Evolutionary conservation across 192 early-diverging fungal genomes (phyloP), one percentile per base, ranked within the genome.

Genomic region (Backusella psychrophila): DNA sequence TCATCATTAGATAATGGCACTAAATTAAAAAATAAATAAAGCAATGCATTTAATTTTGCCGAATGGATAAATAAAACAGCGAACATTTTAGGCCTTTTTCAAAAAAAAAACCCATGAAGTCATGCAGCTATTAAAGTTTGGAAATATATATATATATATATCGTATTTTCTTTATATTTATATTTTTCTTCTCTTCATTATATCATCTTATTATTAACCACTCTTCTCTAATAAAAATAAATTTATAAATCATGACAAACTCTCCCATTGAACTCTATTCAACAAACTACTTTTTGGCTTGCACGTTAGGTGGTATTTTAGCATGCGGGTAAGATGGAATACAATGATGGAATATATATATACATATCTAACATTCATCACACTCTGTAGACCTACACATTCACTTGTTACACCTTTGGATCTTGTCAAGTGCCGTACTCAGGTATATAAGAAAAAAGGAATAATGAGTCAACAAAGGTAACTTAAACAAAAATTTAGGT

Each of bases 341-440:
- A 29, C 0, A 4, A 29, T 49, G 23, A 26, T 52, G 8, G 21
- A 33, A 33, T 33, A 33, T 33, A 33, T 33, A 33, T 33, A 53
- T n/a, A 56, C 7, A 41, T 33, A 15, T 36, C 2, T 35, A n/a
- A 11, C n/a, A 68, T 1, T 23, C 6, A 38, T 53, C 49, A 53
- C 12, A 33, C 21, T 23, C 1, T 23, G 11, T 36, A 77, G 79
- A 34, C 78, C 79, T 29, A 80, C 79, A 11, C 82, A 80, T 53
- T 41, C 79, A 31, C 46, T 77, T 2, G 82, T 83, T 19, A 85
- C 83, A 17, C 83, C 83, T 53, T 71, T 85, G 53, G 83, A 85
- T 67, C 73, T 85, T n/a, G 83, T 85, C 29, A 85, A 85, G 26
- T 82, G 80, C 52, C 77, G 83, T 56, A 65, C 36, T 33, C 83